Evolutionary conservation across 768 basidiomycete genomes (phyloP).

Genomic region (Amyloporia xantha): DNA sequence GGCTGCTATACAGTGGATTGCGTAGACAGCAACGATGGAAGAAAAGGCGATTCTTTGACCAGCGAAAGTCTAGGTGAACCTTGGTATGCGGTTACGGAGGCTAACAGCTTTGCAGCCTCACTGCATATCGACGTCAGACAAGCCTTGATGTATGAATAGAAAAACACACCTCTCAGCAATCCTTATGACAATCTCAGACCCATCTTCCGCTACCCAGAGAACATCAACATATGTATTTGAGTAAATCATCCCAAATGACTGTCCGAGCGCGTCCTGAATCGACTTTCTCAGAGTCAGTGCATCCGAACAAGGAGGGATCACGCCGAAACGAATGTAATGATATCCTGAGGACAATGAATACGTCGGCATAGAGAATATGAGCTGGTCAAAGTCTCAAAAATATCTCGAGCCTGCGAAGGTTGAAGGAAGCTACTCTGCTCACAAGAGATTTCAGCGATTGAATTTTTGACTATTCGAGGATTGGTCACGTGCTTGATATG

Average conservation of each 20-base stretch:
- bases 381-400: not conserved
- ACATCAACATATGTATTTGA: slow-evolving; percentile 53
- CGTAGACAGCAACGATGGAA: slow-evolving; percentile 22
- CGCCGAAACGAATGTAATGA: slow-evolving; percentile 43
- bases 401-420: no score
- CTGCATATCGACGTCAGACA: slow-evolving; percentile 8
- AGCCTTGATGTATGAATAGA: not conserved
- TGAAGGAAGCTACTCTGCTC: no score
- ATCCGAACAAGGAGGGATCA: slow-evolving; percentile 35
- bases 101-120: slow-evolving; percentile 25
- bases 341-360: slow-evolving; percentile 11
- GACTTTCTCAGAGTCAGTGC: slow-evolving; percentile 43
- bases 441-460: no score
- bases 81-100: slow-evolving; percentile 20
- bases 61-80: slow-evolving; percentile 19
- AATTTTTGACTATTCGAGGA: no score
- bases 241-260: slow-evolving; percentile 48
- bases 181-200: slow-evolving; percentile 36
- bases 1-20: not conserved
- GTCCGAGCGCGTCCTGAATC: slow-evolving; percentile 47
- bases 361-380: not conserved
- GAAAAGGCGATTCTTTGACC: slow-evolving; percentile 24
- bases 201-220: slow-evolving; percentile 42
- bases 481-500: not conserved
- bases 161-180: slow-evolving; percentile 31